phyloP scores from a whole-genome alignment of 495 filamentous ascomycete species.

The Lasiosphaeriaceae sp. region DNA sequence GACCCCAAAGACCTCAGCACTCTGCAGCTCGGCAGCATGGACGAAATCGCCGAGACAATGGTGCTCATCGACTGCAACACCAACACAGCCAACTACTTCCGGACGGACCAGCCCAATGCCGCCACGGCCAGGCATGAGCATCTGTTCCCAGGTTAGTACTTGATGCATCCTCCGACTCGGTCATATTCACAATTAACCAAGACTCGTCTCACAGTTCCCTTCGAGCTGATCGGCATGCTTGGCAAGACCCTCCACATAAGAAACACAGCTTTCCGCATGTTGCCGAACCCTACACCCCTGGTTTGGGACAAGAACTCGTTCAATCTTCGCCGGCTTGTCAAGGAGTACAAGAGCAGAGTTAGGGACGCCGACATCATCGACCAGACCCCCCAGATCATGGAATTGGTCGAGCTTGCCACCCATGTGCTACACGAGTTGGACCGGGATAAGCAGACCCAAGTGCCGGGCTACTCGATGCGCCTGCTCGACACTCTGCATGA shows the following conservation, averaged over 20 bases:
- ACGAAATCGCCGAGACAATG: slow-evolving; percentile 43
- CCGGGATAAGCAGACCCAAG: slow-evolving; percentile 9
- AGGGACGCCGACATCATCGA: slow-evolving; percentile 6
- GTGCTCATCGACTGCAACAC: slow-evolving; percentile 42
- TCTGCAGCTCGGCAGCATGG: slow-evolving; percentile 33
- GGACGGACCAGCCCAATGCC: slow-evolving; percentile 21
- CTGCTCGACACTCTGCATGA: slow-evolving; percentile 37
- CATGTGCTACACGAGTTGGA: slow-evolving; percentile 8
- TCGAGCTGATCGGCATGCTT: slow-evolving; percentile 51
- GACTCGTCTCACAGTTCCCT: slow-evolving; percentile 34
- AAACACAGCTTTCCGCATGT: slow-evolving; percentile 39
- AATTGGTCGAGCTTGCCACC: slow-evolving; percentile 3
- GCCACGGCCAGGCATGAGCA: slow-evolving; percentile 26
- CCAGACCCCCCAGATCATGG: slow-evolving; percentile 10
- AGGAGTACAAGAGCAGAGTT: slow-evolving; percentile 26
- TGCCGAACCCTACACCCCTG: slow-evolving; percentile 48
- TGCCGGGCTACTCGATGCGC: slow-evolving; percentile 23
- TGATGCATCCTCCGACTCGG: neutral
- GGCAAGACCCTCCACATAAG: slow-evolving; percentile 40
- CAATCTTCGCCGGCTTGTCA: slow-evolving; percentile 30
- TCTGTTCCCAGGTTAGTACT: slow-evolving; percentile 42
- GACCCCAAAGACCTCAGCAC: slow-evolving; percentile 29
- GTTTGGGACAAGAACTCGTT: slow-evolving; percentile 44
- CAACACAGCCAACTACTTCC: slow-evolving; percentile 37
- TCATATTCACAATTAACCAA: slow-evolving; percentile 8